Evolutionary conservation across 2,329 filamentous ascomycete species (phyloP).

Genomic region (Emergomyces orientalis): DNA sequence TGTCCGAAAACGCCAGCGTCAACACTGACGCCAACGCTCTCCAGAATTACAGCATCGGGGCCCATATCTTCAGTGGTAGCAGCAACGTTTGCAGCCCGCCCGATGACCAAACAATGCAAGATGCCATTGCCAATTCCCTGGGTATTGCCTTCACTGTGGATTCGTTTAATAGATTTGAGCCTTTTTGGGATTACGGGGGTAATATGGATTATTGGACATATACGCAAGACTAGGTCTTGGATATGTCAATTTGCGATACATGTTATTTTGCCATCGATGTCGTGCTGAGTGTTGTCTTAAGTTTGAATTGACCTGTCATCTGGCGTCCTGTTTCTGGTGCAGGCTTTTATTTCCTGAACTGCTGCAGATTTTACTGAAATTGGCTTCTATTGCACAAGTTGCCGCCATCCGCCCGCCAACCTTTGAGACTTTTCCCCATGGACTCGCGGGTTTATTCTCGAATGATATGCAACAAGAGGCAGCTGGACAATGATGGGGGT

Average conservation of each 20-base stretch:
- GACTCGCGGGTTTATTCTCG: not conserved
- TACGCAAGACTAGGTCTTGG: not conserved
- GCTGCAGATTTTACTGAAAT: not conserved
- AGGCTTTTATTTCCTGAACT: not conserved
- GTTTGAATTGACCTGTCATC: not conserved
- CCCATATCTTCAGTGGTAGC: not conserved
- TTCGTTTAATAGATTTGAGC: conserved; percentile 6
- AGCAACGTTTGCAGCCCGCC: not conserved
- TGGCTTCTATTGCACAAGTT: not conserved
- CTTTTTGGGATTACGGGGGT: not conserved
- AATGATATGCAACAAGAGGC: not conserved
- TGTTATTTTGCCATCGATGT: not conserved
- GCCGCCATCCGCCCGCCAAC: not conserved
- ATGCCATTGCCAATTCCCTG: not conserved
- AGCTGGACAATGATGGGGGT: not conserved
- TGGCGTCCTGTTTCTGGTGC: not conserved
- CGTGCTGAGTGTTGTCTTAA: not conserved
- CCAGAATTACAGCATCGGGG: not conserved
- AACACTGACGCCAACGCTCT: not conserved
- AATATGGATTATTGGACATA: conserved; percentile 3
- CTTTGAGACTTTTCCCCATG: not conserved
- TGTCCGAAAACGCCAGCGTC: not conserved
- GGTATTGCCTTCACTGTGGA: conserved; percentile 5
- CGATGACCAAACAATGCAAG: conserved; percentile 1
- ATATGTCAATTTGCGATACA: not conserved